These are phyloP conservation scores for Meredithiella fracta DNA, from an alignment of 2,329 filamentous ascomycete species.

Conservation along the genomic window DNA sequence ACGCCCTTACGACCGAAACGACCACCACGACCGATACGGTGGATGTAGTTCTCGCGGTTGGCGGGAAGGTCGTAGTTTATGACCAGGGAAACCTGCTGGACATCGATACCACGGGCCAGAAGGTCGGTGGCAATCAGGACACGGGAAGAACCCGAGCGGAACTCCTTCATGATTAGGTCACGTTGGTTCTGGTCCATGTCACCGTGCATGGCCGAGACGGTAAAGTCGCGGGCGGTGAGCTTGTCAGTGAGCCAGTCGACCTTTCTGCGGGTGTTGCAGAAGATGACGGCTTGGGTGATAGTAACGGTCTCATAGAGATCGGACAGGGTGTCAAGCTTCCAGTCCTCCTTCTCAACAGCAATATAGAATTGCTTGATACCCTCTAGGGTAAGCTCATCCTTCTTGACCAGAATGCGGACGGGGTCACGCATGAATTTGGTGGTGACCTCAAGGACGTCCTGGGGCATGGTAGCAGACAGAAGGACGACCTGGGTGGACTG, in stretches of 20 bases:
- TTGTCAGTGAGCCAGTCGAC: constrained; percentile 99
- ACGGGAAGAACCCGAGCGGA: constrained; percentile 95
- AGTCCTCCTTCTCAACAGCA: constrained; percentile 99
- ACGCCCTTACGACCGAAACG: constrained; percentile 99
- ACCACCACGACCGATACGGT: constrained; percentile 97
- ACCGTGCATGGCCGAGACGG: constrained; percentile 98
- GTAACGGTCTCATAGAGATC: constrained; percentile 99
- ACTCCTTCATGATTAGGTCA: constrained; percentile 99
- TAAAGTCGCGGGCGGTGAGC: constrained; percentile 96
- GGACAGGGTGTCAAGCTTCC: constrained; percentile 98
- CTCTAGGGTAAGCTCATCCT: constrained; percentile 97
- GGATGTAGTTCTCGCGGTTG: constrained; percentile 99
- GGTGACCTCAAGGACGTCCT: constrained; percentile 97
- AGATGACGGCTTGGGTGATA: constrained; percentile 98
- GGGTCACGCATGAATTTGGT: constrained; percentile 99
- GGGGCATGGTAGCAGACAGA: constrained; percentile 94
- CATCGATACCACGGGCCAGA: constrained; percentile 97
- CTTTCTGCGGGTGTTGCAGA: constrained; percentile 99
- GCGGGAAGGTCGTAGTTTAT: constrained; percentile 99
- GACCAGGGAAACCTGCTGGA: constrained; percentile 97
- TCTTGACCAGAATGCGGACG: constrained; percentile 98
- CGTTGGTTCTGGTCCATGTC: constrained; percentile 98
- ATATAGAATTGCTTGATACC: constrained; percentile 99
- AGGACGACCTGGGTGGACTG: constrained; percentile 98
- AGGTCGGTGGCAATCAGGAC: constrained; percentile 97